Evolutionary conservation across 2,329 filamentous ascomycete species (phyloP).

Genomic region (Talaromyces sp.): DNA sequence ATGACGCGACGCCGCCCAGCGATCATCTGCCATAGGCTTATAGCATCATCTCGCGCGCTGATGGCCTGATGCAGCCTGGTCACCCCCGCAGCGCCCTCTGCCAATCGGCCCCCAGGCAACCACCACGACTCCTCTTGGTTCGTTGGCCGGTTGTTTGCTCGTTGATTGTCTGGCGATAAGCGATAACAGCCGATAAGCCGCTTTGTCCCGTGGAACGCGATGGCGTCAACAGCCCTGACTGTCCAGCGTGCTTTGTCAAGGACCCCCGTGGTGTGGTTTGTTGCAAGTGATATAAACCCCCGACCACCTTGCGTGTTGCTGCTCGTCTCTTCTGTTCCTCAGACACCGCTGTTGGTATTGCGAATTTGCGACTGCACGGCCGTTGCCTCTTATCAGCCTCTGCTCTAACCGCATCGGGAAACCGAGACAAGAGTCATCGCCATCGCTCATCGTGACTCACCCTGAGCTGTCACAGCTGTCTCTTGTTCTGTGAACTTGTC

Average conservation of each 20-base stretch:
- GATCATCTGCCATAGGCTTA: neutral
- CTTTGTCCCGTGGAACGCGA: no score
- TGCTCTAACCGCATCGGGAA: neutral
- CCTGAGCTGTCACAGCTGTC: neutral
- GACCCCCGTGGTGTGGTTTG: no score
- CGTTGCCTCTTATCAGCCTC: neutral
- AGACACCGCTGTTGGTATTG: neutral
- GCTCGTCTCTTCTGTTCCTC: neutral
- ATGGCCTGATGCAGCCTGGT: neutral
- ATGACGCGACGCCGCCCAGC: neutral
- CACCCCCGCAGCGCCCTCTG: neutral
- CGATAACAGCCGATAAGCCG: no score
- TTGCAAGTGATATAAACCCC: neutral
- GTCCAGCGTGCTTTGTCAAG: no score
- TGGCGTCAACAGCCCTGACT: no score
- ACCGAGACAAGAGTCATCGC: neutral
- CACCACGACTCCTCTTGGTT: no score
- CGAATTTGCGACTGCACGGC: neutral
- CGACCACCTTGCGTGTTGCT: neutral
- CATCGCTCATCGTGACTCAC: neutral
- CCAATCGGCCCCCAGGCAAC: neutral
- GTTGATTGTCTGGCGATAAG: no score
- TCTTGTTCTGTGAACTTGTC: no score
- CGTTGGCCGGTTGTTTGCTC: no score
- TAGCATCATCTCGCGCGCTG: neutral